Percentiles rank a stretch among this genome's conserved stretches.
phyloP scores from a whole-genome alignment of 805 yeast genomes.

The Pichia cabralensis region DNA sequence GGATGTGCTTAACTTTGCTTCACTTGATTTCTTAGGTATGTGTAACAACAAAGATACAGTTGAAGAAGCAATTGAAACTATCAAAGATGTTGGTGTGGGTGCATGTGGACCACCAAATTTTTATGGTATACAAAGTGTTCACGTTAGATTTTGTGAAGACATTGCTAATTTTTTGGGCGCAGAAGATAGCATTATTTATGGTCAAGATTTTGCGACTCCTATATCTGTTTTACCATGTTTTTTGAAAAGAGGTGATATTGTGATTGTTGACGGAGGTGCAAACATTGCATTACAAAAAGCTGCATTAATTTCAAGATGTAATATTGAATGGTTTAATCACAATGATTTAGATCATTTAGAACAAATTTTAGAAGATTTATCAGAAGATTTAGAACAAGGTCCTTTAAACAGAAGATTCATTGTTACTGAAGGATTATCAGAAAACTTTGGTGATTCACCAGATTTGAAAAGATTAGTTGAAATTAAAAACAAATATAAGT shows the following conservation, averaged over 20 bases:
- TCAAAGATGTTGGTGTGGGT: conserved; percentile 80
- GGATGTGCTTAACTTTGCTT: conserved; percentile 53
- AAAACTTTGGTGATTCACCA: conserved; percentile 71
- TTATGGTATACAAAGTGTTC: conserved; percentile 92
- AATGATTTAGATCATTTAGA: conserved; percentile 82
- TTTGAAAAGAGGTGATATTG: conserved; percentile 87
- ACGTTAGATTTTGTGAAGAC: conserved; percentile 66
- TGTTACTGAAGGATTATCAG: conserved; percentile 84
- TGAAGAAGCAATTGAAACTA: conserved; percentile 44
- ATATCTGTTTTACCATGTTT: conserved; percentile 89
- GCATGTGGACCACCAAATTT: conserved; percentile 98
- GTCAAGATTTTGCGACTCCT: conserved; percentile 85
- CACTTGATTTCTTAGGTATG: conserved; percentile 63
- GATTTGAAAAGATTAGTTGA: conserved; percentile 58
- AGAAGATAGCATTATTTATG: conserved; percentile 74
- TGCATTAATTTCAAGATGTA: conserved; percentile 74
- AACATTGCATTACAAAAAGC: conserved; percentile 81
- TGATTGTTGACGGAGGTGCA: conserved; percentile 76
- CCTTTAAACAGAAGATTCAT: conserved; percentile 87
- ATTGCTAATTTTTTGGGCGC: conserved; percentile 68
- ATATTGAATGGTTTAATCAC: conserved; percentile 75
- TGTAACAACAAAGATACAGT: conserved; percentile 38
- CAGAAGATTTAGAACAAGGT: conserved; percentile 50
- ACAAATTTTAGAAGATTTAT: conserved; percentile 49
- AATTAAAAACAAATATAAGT: conserved; percentile 74